Evolutionary conservation across 441 rosid genomes (phyloP).

Genomic region (Brassica balearica): DNA sequence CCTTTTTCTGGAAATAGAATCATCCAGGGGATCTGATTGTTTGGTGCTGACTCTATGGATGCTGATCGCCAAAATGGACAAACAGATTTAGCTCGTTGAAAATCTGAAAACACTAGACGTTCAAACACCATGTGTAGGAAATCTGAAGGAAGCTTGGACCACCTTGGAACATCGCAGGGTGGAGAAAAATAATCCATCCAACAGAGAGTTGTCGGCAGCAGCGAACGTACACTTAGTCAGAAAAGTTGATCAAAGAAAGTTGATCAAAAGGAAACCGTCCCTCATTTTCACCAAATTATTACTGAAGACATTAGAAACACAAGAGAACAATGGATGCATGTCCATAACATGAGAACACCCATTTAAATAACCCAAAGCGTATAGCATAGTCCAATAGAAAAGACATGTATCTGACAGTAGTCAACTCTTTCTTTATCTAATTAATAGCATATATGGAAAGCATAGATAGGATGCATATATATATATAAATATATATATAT

Average conservation of each 20-base stretch:
- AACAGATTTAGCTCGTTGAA: background rate
- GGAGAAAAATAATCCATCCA: background rate
- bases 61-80: background rate
- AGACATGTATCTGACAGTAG: background rate
- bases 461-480: background rate
- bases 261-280: background rate
- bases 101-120: background rate
- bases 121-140: background rate
- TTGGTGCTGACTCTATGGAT: background rate
- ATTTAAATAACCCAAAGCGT: background rate
- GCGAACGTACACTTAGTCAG: background rate
- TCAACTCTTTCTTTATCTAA: background rate
- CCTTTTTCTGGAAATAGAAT: background rate
- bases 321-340: constrained; percentile 1
- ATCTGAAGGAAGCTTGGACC: background rate
- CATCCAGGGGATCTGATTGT: background rate
- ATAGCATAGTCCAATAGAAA: background rate
- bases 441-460: background rate
- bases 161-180: background rate
- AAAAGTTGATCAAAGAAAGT: background rate
- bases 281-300: background rate
- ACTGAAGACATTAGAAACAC: background rate
- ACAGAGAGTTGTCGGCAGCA: background rate
- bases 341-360: background rate
- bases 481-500: no score